A percentile compares a stretch with the other conserved stretches of the same genome.
These are phyloP conservation scores for Phaseolus coccineus DNA, from an alignment of 331 rosid species.

Conservation along the genomic window DNA sequence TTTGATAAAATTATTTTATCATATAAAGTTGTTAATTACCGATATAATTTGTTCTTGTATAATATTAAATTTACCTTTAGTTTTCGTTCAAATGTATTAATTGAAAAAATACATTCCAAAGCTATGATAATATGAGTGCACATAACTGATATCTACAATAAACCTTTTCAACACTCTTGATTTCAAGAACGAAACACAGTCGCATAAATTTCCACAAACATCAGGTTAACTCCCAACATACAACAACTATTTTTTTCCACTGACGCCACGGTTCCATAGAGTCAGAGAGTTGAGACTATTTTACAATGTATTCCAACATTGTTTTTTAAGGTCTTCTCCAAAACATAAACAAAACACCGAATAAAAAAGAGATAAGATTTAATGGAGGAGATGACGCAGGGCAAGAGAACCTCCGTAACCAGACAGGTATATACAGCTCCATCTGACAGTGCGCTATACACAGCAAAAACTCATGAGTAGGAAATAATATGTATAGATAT, in stretches of 20 bases:
- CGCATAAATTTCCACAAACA: neutral
- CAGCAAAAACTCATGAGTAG: neutral
- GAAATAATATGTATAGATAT: conserved; percentile 12
- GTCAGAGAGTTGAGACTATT: conserved; percentile 10
- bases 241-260: neutral
- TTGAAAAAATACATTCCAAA: too few relatives aligned
- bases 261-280: neutral
- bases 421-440: conserved; percentile 19
- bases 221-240: neutral
- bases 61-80: too few relatives aligned
- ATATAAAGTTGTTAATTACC: too few relatives aligned
- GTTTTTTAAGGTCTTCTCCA: conserved; percentile 35
- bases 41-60: too few relatives aligned
- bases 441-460: neutral
- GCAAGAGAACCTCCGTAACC: neutral
- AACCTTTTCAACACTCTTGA: too few relatives aligned
- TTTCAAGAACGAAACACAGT: neutral
- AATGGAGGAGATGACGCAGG: conserved; percentile 36
- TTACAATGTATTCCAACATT: conserved; percentile 39
- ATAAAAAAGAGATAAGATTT: conserved; percentile 2
- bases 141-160: too few relatives aligned
- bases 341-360: neutral
- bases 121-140: too few relatives aligned
- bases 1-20: too few relatives aligned
- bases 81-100: too few relatives aligned